phyloP scores from a whole-genome alignment of 768 basidiomycete species.

The Strobilomyces echinocephalus region DNA sequence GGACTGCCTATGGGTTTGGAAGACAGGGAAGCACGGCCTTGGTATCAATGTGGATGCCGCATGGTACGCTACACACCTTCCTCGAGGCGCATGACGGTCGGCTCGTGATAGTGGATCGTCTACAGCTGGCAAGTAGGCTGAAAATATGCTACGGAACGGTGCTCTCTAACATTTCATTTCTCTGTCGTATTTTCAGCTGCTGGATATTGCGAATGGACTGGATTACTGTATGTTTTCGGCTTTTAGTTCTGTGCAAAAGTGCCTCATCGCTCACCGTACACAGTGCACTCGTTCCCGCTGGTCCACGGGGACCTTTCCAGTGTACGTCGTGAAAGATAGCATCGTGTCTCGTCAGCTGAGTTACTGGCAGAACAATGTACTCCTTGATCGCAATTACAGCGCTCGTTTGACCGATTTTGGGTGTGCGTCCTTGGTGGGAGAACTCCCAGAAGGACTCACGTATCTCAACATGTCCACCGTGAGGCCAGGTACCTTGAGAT shows the following conservation, averaged over 20 bases:
- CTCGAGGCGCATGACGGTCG: background rate
- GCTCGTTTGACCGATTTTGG: conserved; percentile 9
- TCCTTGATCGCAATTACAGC: conserved; percentile 5
- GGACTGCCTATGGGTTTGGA: conserved; percentile 3
- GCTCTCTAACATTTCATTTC: too few relatives aligned
- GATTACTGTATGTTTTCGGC: background rate
- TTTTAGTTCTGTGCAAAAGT: background rate
- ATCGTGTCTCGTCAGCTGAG: background rate
- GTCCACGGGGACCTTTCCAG: conserved; percentile 7
- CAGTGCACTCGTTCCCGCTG: conserved; percentile 11
- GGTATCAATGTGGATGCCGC: conserved; percentile 10
- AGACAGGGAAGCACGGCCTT: conserved; percentile 1
- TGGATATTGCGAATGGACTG: conserved; percentile 8
- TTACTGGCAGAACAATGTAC: conserved; percentile 6
- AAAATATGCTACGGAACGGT: too few relatives aligned
- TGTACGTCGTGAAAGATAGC: background rate
- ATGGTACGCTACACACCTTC: conserved; percentile 4
- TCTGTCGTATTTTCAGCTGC: background rate
- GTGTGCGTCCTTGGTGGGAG: conserved; percentile 6
- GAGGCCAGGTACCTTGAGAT: conserved; percentile 5
- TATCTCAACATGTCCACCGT: conserved; percentile 1
- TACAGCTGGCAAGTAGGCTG: conserved; percentile 4
- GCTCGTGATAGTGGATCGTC: background rate
- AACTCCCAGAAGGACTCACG: background rate
- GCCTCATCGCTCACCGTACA: background rate